Evolutionary conservation across 1,139 yeast species (phyloP).

Genomic region (Maudiozyma humilis): DNA sequence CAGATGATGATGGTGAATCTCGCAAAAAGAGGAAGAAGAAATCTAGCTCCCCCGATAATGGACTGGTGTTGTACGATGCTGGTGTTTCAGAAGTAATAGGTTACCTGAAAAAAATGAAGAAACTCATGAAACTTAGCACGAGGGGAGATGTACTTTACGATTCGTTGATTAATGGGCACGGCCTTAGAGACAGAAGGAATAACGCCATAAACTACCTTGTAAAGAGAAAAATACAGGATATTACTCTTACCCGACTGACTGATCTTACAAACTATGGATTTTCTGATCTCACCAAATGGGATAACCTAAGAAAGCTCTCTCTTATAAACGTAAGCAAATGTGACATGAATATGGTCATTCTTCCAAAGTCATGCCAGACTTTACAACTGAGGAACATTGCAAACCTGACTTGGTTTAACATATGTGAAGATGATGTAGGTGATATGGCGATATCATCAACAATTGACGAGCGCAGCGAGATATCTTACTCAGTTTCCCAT

Average conservation of each 20-base stretch:
- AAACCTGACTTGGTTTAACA: slow-evolving; percentile 21
- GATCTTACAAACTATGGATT: slow-evolving; percentile 14
- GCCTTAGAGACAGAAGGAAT: slow-evolving; percentile 27
- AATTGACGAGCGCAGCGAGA: neutral
- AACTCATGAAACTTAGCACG: slow-evolving; percentile 15
- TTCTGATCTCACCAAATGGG: slow-evolving; percentile 28
- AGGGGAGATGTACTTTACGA: slow-evolving; percentile 21
- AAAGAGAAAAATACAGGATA: slow-evolving; percentile 16
- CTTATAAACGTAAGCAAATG: slow-evolving; percentile 15
- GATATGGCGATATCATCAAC: neutral
- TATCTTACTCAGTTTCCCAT: no score
- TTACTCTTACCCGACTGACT: slow-evolving; percentile 14
- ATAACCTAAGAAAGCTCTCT: slow-evolving; percentile 16
- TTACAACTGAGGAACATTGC: slow-evolving; percentile 14
- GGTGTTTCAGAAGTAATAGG: slow-evolving; percentile 12
- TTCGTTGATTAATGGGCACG: slow-evolving; percentile 25
- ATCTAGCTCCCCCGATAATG: slow-evolving; percentile 3
- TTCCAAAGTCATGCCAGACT: slow-evolving; percentile 19
- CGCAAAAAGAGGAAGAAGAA: neutral
- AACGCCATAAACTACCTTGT: slow-evolving; percentile 21
- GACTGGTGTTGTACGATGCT: slow-evolving; percentile 8
- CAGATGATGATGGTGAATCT: slow-evolving; percentile 5
- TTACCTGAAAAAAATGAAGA: slow-evolving; percentile 20
- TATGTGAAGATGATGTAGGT: neutral
- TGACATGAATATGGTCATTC: slow-evolving; percentile 20